Conservation (phyloP, 768 basidiomycete genomes). For the Erythrobasidium yunnanense region DNA sequence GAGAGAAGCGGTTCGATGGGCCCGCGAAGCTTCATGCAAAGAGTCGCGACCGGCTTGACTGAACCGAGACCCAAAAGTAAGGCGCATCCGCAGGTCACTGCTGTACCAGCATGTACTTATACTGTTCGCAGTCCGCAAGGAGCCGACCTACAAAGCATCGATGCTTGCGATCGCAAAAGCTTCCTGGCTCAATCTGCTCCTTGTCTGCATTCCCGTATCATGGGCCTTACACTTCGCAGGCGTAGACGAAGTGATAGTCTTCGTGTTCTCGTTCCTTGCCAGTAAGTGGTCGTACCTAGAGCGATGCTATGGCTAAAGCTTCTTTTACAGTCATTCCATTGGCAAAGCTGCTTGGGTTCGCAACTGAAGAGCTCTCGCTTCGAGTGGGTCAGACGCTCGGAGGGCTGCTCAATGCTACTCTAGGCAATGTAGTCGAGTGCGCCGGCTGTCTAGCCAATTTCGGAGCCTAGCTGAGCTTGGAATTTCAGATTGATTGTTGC, state of each 20-base stretch:
- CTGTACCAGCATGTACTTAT: not conserved
- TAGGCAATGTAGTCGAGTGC: constrained; percentile 34
- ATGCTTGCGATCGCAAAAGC: constrained; percentile 30
- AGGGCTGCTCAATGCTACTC: constrained; percentile 63
- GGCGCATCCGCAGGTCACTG: too few relatives aligned
- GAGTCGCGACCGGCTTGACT: constrained; percentile 8
- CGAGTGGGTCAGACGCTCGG: constrained; percentile 51
- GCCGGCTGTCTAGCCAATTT: not conserved
- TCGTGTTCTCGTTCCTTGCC: constrained; percentile 46
- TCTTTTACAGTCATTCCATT: too few relatives aligned
- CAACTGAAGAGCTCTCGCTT: constrained; percentile 72
- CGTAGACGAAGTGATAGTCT: constrained; percentile 33
- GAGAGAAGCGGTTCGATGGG: not conserved
- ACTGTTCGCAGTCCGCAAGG: constrained; percentile 9
- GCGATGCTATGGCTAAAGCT: too few relatives aligned
- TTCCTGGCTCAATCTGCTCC: constrained; percentile 36
- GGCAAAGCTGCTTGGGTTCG: constrained; percentile 62
- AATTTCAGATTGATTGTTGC: constrained; percentile 14
- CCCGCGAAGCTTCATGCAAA: not conserved
- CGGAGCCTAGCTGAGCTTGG: not conserved
- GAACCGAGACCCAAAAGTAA: constrained; percentile 23
- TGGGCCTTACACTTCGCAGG: constrained; percentile 31
- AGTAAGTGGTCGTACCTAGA: too few relatives aligned
- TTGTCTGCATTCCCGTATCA: constrained; percentile 33
- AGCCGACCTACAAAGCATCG: constrained; percentile 17